Base-by-base conservation (phyloP, 345 rosid species). In the Nasturtium officinale region DNA sequence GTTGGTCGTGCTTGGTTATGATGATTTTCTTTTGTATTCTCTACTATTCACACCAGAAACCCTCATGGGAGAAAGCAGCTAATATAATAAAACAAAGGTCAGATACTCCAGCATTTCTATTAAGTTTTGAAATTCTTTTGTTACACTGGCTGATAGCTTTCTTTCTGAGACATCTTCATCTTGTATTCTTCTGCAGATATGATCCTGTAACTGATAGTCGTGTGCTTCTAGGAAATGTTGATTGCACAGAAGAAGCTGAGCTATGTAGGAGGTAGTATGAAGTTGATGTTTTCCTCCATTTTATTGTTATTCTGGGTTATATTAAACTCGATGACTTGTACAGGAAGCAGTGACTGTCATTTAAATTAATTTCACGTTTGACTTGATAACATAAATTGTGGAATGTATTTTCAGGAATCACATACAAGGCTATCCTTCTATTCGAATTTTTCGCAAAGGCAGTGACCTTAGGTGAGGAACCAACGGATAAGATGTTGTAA, bases 391-490 rank as follows among this genome's bases (percentile, higher is more conserved):
- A 56, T 16, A 29, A 57, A 21, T 57, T 40, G 46, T 65, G 67
- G 20, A 37, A 56, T 77, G 25, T 57, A 12, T 20, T 20, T 77
- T 74, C 87, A 92, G 98, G 86, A 72, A 87, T 82, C 99, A 96
- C 83, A 80, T 96, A 66, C 99, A 96, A 81, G 99, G 92, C 26
- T 96, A 96, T 81, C 99, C 98, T 58, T 91, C 99, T 26, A 86
- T 96, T 84, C 90, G 99, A 66, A 96, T 96, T 80, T 96, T 96
- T 70, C 99, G 96, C 62, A 89, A 86, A 83, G 99, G 99, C 75
- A 90, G 83, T 78, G 95, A 96, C 84, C 23, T 96, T 62, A 87
- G 83, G 99, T 95, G 77, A 86, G 69, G 16, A 45, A 52, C 48
- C 40, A 71, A 51, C 67, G 37, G 15, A 77, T 64, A 23, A 48